Evolutionary conservation across 208 protist genomes (phyloP).

Genomic region (Leishmania braziliensis): DNA sequence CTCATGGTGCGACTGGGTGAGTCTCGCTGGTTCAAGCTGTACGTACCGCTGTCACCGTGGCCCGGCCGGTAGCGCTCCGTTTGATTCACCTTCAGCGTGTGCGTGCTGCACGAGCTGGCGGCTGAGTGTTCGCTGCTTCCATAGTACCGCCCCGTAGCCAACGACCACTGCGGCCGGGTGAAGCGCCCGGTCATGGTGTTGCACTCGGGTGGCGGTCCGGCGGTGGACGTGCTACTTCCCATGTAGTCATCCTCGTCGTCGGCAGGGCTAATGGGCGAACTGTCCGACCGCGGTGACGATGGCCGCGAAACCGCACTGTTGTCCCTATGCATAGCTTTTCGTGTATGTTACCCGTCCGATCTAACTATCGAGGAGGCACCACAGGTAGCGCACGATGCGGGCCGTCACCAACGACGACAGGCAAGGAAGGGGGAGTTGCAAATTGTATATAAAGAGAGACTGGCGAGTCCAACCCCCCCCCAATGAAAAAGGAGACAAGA

Average conservation of each 20-base stretch:
- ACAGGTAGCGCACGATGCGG: not conserved
- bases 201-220: constrained; percentile 69
- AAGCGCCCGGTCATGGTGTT: constrained; percentile 61
- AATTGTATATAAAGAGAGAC: not conserved
- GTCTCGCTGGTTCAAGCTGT: constrained; percentile 25
- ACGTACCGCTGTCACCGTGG: constrained; percentile 24
- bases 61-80: constrained; percentile 40
- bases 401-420: not conserved
- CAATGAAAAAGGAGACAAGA: not conserved
- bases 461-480: too few relatives aligned
- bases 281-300: constrained; percentile 15
- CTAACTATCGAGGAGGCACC: not conserved
- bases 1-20: constrained; percentile 53
- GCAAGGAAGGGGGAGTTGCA: not conserved
- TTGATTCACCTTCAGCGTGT: constrained; percentile 34
- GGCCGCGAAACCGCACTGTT: constrained; percentile 15
- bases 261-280: constrained; percentile 25
- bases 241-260: constrained; percentile 58
- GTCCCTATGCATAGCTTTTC: constrained; percentile 12
- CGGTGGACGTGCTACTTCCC: constrained; percentile 82
- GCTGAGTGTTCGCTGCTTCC: constrained; percentile 20
- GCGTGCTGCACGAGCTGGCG: constrained; percentile 32
- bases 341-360: not conserved
- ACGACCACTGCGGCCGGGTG: constrained; percentile 38
- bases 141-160: constrained; percentile 28